phyloP scores from a whole-genome alignment of 306 rosid species.

The Elaeagnus macrophylla region DNA sequence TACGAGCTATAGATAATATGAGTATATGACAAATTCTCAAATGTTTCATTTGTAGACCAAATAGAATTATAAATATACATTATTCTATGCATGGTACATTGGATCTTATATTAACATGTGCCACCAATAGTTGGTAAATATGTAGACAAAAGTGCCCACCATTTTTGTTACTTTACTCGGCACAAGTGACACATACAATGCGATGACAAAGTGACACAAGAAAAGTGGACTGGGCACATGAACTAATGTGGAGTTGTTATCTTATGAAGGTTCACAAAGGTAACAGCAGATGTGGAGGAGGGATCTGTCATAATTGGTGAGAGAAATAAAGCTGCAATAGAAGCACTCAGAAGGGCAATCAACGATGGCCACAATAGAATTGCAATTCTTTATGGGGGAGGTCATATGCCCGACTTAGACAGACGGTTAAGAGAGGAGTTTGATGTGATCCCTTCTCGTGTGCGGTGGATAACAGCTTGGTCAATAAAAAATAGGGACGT shows the following conservation, averaged over 20 bases:
- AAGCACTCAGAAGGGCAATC: constrained; percentile 47
- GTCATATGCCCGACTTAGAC: constrained; percentile 97
- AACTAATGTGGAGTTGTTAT: constrained; percentile 19
- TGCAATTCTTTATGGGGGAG: constrained; percentile 93
- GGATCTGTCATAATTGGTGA: constrained; percentile 77
- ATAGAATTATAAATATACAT: no score
- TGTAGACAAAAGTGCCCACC: no score
- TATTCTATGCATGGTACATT: no score
- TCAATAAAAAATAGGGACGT: constrained; percentile 51
- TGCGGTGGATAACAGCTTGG: constrained; percentile 84
- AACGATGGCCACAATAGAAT: constrained; percentile 68
- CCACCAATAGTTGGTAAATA: no score
- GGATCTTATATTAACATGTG: no score
- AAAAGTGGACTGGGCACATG: not conserved
- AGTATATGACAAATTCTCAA: no score
- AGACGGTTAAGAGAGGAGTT: constrained; percentile 77
- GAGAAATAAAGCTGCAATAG: constrained; percentile 72
- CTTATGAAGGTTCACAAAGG: constrained; percentile 60
- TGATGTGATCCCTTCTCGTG: constrained; percentile 59
- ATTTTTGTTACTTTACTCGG: no score
- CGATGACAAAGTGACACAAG: no score
- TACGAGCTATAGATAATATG: no score
- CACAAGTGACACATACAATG: no score
- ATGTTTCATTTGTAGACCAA: no score
- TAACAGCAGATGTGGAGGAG: constrained; percentile 70